A percentile compares a stretch with the other conserved stretches of the same genome.
Evolutionary conservation across 2,329 filamentous ascomycete species (phyloP).

Genomic region (Podosphaera leucotricha): DNA sequence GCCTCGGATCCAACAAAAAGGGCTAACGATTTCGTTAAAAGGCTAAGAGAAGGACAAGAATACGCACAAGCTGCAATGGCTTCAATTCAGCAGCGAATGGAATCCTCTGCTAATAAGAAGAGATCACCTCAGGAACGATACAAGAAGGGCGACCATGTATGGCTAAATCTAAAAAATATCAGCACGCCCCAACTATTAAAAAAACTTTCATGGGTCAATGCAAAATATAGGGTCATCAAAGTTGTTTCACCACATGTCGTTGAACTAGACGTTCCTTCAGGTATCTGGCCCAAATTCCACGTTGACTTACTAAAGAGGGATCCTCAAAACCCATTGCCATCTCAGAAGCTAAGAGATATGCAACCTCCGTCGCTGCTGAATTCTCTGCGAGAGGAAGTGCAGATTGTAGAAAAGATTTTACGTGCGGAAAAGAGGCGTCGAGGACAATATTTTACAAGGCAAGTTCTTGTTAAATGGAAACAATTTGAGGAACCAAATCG

Average conservation of each 20-base stretch:
- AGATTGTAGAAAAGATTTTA: background rate
- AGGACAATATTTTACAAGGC: background rate
- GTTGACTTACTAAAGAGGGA: background rate
- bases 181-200: background rate
- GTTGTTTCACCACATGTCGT: background rate
- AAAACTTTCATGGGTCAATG: background rate
- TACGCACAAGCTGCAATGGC: slow-evolving; percentile 1
- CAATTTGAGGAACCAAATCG: background rate
- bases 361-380: background rate
- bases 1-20: background rate
- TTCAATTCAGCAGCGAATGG: background rate
- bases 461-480: background rate
- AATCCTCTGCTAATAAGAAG: background rate
- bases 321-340: background rate
- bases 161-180: background rate
- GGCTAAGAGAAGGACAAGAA: background rate
- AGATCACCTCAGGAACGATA: background rate
- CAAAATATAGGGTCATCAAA: background rate
- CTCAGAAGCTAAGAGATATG: background rate
- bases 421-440: background rate
- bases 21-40: background rate
- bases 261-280: background rate
- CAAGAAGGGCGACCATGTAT: background rate
- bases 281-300: background rate
- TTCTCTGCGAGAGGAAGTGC: background rate